These are phyloP conservation scores for Lactuca saligna DNA, from an alignment of 129 eudicot genomes.

Conservation along the genomic window DNA sequence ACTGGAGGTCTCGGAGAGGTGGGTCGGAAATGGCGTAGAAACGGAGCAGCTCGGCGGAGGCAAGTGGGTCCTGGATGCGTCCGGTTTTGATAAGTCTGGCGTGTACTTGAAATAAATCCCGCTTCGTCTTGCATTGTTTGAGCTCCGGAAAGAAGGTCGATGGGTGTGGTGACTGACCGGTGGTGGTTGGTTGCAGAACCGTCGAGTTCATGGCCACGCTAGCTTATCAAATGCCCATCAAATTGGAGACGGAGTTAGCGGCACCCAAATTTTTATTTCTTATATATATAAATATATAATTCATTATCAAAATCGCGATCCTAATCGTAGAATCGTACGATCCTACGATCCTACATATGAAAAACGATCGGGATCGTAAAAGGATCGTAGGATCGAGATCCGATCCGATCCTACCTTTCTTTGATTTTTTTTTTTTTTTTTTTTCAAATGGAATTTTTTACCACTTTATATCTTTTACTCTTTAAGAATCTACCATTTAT, in stretches of 20 bases:
- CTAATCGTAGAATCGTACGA: too few relatives aligned
- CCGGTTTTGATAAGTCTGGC: conserved; percentile 51
- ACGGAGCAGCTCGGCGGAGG: conserved; percentile 43
- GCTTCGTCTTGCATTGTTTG: conserved; percentile 43
- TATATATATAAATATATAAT: too few relatives aligned
- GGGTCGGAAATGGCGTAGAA: conserved; percentile 33
- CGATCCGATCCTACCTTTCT: too few relatives aligned
- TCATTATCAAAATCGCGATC: too few relatives aligned
- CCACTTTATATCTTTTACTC: too few relatives aligned
- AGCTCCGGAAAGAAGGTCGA: conserved; percentile 45
- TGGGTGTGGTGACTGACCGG: conserved; percentile 31
- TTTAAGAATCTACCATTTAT: too few relatives aligned
- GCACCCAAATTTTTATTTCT: not conserved
- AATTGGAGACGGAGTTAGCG: not conserved
- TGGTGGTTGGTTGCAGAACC: conserved; percentile 23
- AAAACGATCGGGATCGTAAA: too few relatives aligned
- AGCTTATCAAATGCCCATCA: not conserved
- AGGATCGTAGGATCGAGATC: too few relatives aligned
- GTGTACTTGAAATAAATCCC: conserved; percentile 38
- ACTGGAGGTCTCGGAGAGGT: conserved; percentile 27
- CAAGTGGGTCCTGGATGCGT: conserved; percentile 44
- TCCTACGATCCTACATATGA: too few relatives aligned
- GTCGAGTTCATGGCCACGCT: conserved; percentile 29
- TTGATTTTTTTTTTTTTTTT: too few relatives aligned
- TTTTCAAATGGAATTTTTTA: too few relatives aligned